These are phyloP conservation scores for Tetrahymena thermophila DNA, from an alignment of 73 alveolate species.

Conservation along the genomic window DNA sequence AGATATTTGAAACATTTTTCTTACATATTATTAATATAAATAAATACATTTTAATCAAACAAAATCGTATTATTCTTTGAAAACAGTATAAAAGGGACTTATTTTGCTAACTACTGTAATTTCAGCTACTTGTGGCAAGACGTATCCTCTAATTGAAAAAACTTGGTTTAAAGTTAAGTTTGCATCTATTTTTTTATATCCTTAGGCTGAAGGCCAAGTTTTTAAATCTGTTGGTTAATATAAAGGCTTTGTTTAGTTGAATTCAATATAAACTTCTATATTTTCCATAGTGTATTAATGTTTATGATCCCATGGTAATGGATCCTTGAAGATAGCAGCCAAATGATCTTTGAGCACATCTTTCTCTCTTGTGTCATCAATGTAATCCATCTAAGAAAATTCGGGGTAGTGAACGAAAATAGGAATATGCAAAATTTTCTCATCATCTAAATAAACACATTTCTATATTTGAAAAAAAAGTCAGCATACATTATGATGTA, in stretches of 20 bases:
- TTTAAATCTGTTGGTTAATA: not conserved
- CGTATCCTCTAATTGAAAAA: not conserved
- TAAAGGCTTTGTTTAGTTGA: not conserved
- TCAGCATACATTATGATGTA: not conserved
- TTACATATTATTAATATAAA: not conserved
- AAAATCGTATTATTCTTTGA: not conserved
- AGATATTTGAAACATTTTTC: not conserved
- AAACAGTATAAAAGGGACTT: not conserved
- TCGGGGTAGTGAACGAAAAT: conserved; percentile 34
- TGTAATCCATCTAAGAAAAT: conserved; percentile 29
- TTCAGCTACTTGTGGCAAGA: not conserved
- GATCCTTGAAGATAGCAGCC: conserved; percentile 4
- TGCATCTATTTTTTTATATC: not conserved
- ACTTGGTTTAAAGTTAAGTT: not conserved
- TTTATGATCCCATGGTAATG: conserved; percentile 42
- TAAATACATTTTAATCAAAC: not conserved
- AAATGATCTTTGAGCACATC: conserved; percentile 4
- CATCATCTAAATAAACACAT: conserved; percentile 1
- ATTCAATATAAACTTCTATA: conserved; percentile 32
- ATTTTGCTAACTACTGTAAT: not conserved
- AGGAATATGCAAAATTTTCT: conserved; percentile 8
- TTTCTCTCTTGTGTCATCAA: conserved; percentile 12
- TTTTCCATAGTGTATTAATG: not conserved
- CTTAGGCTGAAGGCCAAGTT: not conserved
- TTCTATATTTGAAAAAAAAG: not conserved